These are phyloP conservation scores for Arthrobotrys musiformis DNA, from an alignment of 2,329 filamentous ascomycete genomes.

Conservation along the genomic window DNA sequence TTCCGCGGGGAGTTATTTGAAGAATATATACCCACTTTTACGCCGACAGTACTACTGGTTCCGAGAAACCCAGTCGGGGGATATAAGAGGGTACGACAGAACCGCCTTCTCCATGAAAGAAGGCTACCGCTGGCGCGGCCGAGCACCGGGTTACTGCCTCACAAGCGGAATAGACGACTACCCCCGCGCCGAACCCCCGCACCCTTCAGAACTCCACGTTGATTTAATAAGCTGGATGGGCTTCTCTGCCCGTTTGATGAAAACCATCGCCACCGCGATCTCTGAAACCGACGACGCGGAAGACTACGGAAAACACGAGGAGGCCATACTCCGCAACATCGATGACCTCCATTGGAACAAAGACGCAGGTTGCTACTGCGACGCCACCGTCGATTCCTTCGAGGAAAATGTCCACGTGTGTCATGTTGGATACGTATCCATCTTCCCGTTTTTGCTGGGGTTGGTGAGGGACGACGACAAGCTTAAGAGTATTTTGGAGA, in stretches of 20 bases:
- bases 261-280: slow-evolving; percentile 76
- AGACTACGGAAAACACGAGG: slow-evolving; percentile 76
- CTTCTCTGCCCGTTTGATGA: slow-evolving; percentile 89
- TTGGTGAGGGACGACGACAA: slow-evolving; percentile 79
- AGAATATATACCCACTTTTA: slow-evolving; percentile 83
- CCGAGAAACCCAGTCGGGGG: slow-evolving; percentile 87
- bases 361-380: slow-evolving; percentile 84
- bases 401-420: slow-evolving; percentile 91
- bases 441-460: slow-evolving; percentile 85
- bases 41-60: slow-evolving; percentile 95
- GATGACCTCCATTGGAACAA: slow-evolving; percentile 94
- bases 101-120: slow-evolving; percentile 86
- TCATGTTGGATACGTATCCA: slow-evolving; percentile 94
- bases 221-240: slow-evolving; percentile 97
- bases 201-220: slow-evolving; percentile 93
- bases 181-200: slow-evolving; percentile 89
- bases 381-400: slow-evolving; percentile 93
- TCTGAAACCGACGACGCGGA: slow-evolving; percentile 78
- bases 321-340: slow-evolving; percentile 84
- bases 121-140: slow-evolving; percentile 93
- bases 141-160: slow-evolving; percentile 84
- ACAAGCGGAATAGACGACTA: slow-evolving; percentile 97
- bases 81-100: slow-evolving; percentile 90
- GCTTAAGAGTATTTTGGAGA: slow-evolving; percentile 77
- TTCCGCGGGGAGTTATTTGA: slow-evolving; percentile 70